Percentiles rank a stretch among this genome's conserved stretches.
Conservation (phyloP, 306 rosid genomes). For the Betula pendula region DNA sequence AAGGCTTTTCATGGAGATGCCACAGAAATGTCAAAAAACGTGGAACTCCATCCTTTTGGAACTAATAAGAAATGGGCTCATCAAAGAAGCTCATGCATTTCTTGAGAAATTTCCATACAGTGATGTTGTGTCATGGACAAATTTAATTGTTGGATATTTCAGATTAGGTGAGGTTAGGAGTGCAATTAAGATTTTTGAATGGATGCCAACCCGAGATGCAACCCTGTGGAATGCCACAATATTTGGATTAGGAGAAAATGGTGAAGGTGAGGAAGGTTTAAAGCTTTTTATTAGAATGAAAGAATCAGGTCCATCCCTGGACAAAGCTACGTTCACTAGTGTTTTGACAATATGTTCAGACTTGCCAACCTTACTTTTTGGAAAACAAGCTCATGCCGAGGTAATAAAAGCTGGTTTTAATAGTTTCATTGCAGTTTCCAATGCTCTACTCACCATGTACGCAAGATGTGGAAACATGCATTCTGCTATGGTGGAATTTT, state of each 20-base stretch:
- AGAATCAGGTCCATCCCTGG: conserved; percentile 39
- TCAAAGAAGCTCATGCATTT: conserved; percentile 46
- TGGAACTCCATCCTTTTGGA: conserved; percentile 47
- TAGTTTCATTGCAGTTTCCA: conserved; percentile 41
- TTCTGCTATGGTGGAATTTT: conserved; percentile 44
- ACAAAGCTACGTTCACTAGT: conserved; percentile 50
- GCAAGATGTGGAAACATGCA: conserved; percentile 59
- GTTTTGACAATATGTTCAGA: conserved; percentile 50
- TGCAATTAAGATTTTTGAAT: conserved; percentile 37
- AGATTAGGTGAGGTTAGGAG: conserved; percentile 36
- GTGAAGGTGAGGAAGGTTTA: conserved; percentile 47
- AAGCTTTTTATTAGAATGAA: conserved; percentile 50
- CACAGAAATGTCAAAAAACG: conserved; percentile 43
- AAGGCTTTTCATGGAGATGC: conserved; percentile 48
- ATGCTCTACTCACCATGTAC: conserved; percentile 57
- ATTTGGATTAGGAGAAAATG: conserved; percentile 53
- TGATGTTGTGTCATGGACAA: conserved; percentile 51
- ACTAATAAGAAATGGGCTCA: conserved; percentile 36
- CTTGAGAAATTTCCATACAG: conserved; percentile 42
- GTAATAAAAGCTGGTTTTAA: conserved; percentile 38
- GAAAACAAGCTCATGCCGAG: conserved; percentile 47
- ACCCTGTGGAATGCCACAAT: conserved; percentile 51
- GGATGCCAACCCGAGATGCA: conserved; percentile 38
- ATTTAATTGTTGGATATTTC: conserved; percentile 52
- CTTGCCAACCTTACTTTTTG: conserved; percentile 43